phyloP scores from a whole-genome alignment of 1,284 basidiomycete species.

The Athelia psychrophila region DNA sequence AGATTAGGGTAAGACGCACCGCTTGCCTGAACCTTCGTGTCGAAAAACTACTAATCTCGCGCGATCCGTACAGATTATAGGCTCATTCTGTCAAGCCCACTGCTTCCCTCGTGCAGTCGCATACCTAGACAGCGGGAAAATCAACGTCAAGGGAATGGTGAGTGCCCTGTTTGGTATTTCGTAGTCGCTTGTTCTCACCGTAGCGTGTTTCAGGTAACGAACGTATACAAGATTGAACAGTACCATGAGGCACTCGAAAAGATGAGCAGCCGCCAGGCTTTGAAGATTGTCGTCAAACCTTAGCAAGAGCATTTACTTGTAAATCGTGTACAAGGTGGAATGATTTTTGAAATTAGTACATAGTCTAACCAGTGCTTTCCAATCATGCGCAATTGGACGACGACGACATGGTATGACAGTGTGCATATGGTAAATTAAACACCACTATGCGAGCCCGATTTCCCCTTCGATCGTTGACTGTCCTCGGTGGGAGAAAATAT shows the following conservation, averaged over 20 bases:
- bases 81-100: slow-evolving; percentile 57
- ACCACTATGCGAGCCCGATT: too few species aligned
- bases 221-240: slow-evolving; percentile 51
- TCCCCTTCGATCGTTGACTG: too few species aligned
- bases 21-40: too few species aligned
- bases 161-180: slow-evolving; percentile 13
- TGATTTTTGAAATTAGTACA: too few species aligned
- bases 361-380: too few species aligned
- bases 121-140: slow-evolving; percentile 58
- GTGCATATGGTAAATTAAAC: too few species aligned
- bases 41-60: neutral
- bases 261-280: slow-evolving; percentile 44
- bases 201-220: slow-evolving; percentile 42
- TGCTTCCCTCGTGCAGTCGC: slow-evolving; percentile 64
- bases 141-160: slow-evolving; percentile 59
- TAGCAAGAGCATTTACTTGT: too few species aligned
- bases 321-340: too few species aligned
- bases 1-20: slow-evolving; percentile 34
- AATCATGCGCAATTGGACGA: slow-evolving; percentile 60
- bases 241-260: slow-evolving; percentile 61
- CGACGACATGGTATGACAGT: too few species aligned
- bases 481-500: too few species aligned
- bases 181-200: neutral
- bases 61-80: slow-evolving; percentile 42
- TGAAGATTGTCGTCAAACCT: slow-evolving; percentile 39